A percentile compares a stretch with the other conserved stretches of the same genome.
phyloP scores from a whole-genome alignment of 768 basidiomycete genomes.

The Mycena epipterygia region DNA sequence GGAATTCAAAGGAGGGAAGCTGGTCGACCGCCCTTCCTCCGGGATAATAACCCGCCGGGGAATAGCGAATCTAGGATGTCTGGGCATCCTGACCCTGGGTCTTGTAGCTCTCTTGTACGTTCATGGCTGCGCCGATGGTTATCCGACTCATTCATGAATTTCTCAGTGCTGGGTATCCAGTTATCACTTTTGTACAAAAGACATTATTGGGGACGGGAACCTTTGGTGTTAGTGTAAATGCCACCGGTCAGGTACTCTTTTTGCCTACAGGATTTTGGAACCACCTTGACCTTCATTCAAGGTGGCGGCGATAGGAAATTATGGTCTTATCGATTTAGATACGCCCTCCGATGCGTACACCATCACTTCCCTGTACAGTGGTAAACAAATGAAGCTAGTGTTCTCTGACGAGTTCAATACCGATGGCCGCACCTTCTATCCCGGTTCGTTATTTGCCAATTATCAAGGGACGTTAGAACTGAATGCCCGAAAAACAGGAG shows the following conservation, averaged over 20 bases:
- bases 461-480: no score
- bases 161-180: conserved; percentile 70
- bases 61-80: conserved; percentile 31
- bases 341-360: conserved; percentile 74
- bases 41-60: conserved; percentile 45
- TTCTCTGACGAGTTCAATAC: conserved; percentile 89
- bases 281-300: neutral
- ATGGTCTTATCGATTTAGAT: conserved; percentile 71
- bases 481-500: conserved; percentile 43
- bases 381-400: conserved; percentile 72
- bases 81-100: conserved; percentile 65
- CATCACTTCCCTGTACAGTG: conserved; percentile 62
- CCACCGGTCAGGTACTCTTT: conserved; percentile 69
- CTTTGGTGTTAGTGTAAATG: conserved; percentile 71
- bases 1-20: conserved; percentile 48
- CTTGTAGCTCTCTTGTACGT: conserved; percentile 71
- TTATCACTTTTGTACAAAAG: conserved; percentile 63
- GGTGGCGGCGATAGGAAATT: conserved; percentile 28
- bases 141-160: neutral
- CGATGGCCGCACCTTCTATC: conserved; percentile 85
- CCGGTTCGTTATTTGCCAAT: conserved; percentile 35
- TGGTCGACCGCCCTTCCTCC: conserved; percentile 70
- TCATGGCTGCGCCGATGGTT: conserved; percentile 12
- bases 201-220: conserved; percentile 59
- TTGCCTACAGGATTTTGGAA: conserved; percentile 23